Base-by-base conservation (phyloP, 2,329 filamentous ascomycete genomes). In the Colletotrichum sp. region DNA sequence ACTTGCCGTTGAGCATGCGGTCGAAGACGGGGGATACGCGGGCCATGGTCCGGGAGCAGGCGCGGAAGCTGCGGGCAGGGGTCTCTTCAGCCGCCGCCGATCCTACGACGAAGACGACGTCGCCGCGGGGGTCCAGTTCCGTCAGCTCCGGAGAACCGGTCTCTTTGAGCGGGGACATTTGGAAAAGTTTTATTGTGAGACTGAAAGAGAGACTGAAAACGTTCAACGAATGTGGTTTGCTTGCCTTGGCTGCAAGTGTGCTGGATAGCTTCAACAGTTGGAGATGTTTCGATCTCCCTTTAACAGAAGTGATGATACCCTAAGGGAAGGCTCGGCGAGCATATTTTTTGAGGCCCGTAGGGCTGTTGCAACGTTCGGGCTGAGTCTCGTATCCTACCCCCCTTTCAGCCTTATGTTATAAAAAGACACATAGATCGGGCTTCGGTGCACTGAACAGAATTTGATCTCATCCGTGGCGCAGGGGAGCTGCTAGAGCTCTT, bases 21-120 rank as follows among this genome's bases (percentile, higher is more conserved):
- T 80, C 81, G 67, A 82, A 81, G 16, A 82, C 81, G 5, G 80
- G 77, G 8, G 80, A 83, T 8, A 78, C 78, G 16, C 81, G 78
- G 7, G 79, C 78, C 18, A 83, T 70, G 1, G 81, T 73, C 26
- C 81, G 78, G 6, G 81, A 82, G 66, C 80, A 83, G 32, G 79
- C 78, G 10, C 77, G 76, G 48, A 81, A 81, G 38, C 70, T 34
- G n/a, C 67, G 28, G 66, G 75, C 34, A 62, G 71, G 71, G 28
- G 65, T 73, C 13, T 69, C 38, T n/a, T 69, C 56, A 30, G 16
- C 38, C 5, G 56, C 38, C 4, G 56, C 58, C 21, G 65, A 36
- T 48, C 71, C 71, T 38, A 73, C 71, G 24, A 64, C 38, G 71
- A 73, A 73, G 71, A 73, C 65, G 26, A 73, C 30, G 24, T 73